These are phyloP conservation scores for Chaetomiaceae sp. DNA, from an alignment of 2,329 filamentous ascomycete species.

Conservation along the genomic window DNA sequence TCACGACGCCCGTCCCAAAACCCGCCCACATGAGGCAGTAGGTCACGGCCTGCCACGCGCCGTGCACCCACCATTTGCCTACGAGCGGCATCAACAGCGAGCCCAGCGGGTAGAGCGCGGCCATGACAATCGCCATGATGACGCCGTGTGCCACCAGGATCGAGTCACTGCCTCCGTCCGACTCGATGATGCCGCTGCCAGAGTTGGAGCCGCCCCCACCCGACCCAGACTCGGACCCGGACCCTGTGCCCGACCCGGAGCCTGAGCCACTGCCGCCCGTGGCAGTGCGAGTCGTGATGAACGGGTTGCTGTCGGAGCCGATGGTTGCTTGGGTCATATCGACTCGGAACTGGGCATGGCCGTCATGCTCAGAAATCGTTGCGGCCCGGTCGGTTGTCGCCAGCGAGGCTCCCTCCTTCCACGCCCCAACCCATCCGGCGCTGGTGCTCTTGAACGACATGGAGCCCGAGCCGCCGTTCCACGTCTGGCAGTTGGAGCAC, in stretches of 20 bases:
- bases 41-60: slow-evolving; percentile 48
- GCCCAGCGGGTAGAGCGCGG: slow-evolving; percentile 55
- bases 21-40: slow-evolving; percentile 56
- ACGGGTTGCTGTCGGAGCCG: slow-evolving; percentile 48
- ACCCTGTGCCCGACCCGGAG: background rate
- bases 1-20: slow-evolving; percentile 52
- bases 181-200: slow-evolving; percentile 20
- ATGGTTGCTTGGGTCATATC: slow-evolving; percentile 46
- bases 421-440: slow-evolving; percentile 51
- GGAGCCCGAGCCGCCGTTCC: slow-evolving; percentile 33
- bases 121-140: slow-evolving; percentile 57
- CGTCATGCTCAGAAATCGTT: slow-evolving; percentile 44
- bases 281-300: slow-evolving; percentile 28
- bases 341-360: slow-evolving; percentile 39
- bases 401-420: slow-evolving; percentile 44
- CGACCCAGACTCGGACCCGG: background rate
- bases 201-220: slow-evolving; percentile 8
- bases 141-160: slow-evolving; percentile 48
- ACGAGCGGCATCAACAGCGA: slow-evolving; percentile 56
- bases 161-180: background rate
- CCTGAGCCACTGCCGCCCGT: background rate
- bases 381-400: slow-evolving; percentile 38
- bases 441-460: slow-evolving; percentile 36
- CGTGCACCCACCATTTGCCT: slow-evolving; percentile 55
- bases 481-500: slow-evolving; percentile 49